These are phyloP conservation scores for Thalassiosira pacifica DNA, from an alignment of 352 stramenopile genomes.

Conservation along the genomic window DNA sequence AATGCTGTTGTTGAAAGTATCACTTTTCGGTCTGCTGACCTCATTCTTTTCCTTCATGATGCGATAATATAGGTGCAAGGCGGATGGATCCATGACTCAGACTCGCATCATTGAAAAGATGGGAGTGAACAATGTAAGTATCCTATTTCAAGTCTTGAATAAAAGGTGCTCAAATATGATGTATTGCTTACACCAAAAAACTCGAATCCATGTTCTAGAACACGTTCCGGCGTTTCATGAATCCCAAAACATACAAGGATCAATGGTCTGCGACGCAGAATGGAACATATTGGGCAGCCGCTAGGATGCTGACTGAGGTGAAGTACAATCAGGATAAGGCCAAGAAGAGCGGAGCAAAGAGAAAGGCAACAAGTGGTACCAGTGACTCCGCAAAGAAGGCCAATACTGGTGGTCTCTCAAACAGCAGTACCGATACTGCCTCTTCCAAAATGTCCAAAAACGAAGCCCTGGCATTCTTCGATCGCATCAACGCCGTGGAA, in stretches of 20 bases:
- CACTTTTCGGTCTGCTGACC: no score
- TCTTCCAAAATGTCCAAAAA: constrained; percentile 14
- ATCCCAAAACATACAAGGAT: constrained; percentile 57
- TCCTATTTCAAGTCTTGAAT: neutral
- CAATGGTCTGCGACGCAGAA: constrained; percentile 48
- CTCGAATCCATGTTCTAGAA: neutral
- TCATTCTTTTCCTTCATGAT: no score
- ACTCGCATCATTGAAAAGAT: constrained; percentile 48
- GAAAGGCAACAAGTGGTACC: constrained; percentile 8
- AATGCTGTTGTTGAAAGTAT: no score
- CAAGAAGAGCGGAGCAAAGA: constrained; percentile 59
- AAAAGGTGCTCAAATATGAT: no score
- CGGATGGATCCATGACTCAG: constrained; percentile 25
- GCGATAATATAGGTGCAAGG: no score
- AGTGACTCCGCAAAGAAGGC: constrained; percentile 16
- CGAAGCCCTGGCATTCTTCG: constrained; percentile 26
- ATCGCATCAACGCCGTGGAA: constrained; percentile 44
- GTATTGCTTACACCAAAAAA: neutral
- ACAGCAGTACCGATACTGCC: neutral
- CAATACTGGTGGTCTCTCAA: neutral
- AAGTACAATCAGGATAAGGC: constrained; percentile 68
- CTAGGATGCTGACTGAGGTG: constrained; percentile 33
- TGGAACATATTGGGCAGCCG: constrained; percentile 54
- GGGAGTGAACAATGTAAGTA: constrained; percentile 36
- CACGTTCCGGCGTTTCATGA: constrained; percentile 56